Base-by-base conservation (phyloP, 176 grass and related monocot genomes). In the Oryza coarctata region DNA sequence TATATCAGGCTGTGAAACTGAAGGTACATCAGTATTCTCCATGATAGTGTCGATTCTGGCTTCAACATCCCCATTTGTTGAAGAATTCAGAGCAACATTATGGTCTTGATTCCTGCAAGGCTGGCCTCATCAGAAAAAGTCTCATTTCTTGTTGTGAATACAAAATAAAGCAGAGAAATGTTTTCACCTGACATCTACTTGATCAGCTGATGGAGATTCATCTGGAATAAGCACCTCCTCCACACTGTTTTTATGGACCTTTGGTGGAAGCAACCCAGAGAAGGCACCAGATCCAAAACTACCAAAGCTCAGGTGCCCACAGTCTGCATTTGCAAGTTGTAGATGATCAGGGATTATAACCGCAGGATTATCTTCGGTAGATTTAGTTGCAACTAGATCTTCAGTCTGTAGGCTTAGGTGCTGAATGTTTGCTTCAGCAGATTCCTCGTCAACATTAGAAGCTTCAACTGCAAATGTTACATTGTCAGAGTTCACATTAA, bases 231-330 rank as follows among this genome's bases (percentile, higher is more conserved):
- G 68, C 20, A 75, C 35, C 38, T 93, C 80, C 40, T 89, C 96
- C 57, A 79, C 79, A 71, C 52, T 71, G 57, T 57, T 65, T 88
- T 78, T 76, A 38, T 82, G 83, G 62, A 39, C 67, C 63, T 89
- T 91, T 58, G 91, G 84, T 65, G 88, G 83, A 93, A 98, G 90
- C 40, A 94, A 91, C 74, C 90, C 96, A 87, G 91, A 98, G 87
- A 98, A 93, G 64, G 96, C 88, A 86, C 96, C 96, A 65, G 96
- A 98, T 89, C 70, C 87, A 84, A 98, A 98, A 89, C 96, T 98
- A 86, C 96, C 96, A 77, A 98, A 98, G 82, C 93, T 95, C 76
- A 98, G 81, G 80, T 98, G 89, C 6, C 80, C 85, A 55, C 96
- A 98, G 70, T 95, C 93, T 66, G 90, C 83, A 84, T 93, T 93